phyloP scores from a whole-genome alignment of 306 rosid species.

The Elaeagnus macrophylla region DNA sequence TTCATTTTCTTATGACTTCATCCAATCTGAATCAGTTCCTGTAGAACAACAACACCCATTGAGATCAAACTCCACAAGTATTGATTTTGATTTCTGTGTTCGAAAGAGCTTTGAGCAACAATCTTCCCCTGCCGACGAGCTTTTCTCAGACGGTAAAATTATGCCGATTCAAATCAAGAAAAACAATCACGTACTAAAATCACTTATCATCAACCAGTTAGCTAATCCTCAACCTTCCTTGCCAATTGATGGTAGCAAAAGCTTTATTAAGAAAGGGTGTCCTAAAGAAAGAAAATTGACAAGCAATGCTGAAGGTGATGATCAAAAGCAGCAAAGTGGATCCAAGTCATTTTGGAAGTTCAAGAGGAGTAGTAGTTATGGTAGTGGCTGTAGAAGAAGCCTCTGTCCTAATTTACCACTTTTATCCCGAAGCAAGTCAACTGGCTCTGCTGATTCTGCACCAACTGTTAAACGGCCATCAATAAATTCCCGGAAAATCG shows the following conservation, averaged over 20 bases:
- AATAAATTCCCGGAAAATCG: slow-evolving; percentile 25
- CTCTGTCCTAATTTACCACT: slow-evolving; percentile 72
- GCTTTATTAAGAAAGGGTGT: background rate
- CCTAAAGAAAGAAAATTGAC: too few relatives aligned
- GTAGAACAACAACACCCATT: slow-evolving; percentile 37
- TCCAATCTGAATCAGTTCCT: slow-evolving; percentile 48
- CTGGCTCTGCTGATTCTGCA: slow-evolving; percentile 45
- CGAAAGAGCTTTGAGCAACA: slow-evolving; percentile 42
- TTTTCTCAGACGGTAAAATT: slow-evolving; percentile 68
- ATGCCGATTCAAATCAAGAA: slow-evolving; percentile 64
- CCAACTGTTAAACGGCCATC: slow-evolving; percentile 40
- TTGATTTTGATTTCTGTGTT: slow-evolving; percentile 75
- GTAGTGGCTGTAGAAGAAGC: slow-evolving; percentile 67
- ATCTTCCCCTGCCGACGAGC: slow-evolving; percentile 84
- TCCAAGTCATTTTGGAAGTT: slow-evolving; percentile 73
- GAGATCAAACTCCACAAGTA: slow-evolving; percentile 53
- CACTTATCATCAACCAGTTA: too few relatives aligned
- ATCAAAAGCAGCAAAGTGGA: slow-evolving; percentile 17
- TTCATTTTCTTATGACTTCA: slow-evolving; percentile 79
- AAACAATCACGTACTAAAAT: slow-evolving; percentile 11
- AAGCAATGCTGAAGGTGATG: slow-evolving; percentile 14
- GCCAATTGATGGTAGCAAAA: too few relatives aligned
- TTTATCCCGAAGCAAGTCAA: slow-evolving; percentile 68
- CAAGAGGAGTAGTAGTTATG: slow-evolving; percentile 83
- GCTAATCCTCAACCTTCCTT: too few relatives aligned